phyloP scores from a whole-genome alignment of 2,329 filamentous ascomycete species.

The Arthrobotrys sphaeroides region DNA sequence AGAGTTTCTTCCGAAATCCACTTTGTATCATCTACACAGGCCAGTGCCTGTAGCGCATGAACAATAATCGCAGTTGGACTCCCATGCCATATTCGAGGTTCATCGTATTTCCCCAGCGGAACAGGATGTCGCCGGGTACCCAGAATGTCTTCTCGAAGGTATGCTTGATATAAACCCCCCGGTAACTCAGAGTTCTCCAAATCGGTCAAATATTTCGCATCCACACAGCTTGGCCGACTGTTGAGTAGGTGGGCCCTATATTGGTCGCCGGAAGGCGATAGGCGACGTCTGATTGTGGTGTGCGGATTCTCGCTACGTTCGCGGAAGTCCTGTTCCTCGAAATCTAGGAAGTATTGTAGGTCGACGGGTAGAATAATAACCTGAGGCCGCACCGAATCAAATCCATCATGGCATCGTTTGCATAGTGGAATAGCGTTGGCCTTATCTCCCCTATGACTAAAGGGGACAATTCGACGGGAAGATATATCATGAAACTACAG shows the following conservation, averaged over 20 bases:
- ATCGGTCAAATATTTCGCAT: not conserved
- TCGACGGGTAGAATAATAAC: conserved; percentile 8
- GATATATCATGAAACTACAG: conserved; percentile 16
- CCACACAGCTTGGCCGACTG: not conserved
- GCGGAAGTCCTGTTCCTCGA: not conserved
- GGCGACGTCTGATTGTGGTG: not conserved
- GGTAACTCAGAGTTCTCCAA: conserved; percentile 2
- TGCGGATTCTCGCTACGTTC: not conserved
- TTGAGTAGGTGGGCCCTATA: conserved; percentile 12
- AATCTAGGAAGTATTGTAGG: conserved; percentile 8
- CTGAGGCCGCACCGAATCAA: conserved; percentile 2
- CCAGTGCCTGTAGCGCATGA: conserved; percentile 1
- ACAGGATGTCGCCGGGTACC: not conserved
- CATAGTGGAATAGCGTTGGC: conserved; percentile 6
- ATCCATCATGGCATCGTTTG: conserved; percentile 13
- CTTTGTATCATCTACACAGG: not conserved
- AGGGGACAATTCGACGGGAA: conserved; percentile 1
- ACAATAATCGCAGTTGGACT: conserved; percentile 18
- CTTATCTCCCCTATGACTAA: conserved; percentile 13
- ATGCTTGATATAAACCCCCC: conserved; percentile 4
- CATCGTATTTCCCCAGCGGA: conserved; percentile 2
- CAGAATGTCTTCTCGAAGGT: conserved; percentile 18
- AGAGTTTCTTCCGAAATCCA: conserved; percentile 13
- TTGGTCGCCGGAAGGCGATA: not conserved
- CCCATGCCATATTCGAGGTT: conserved; percentile 24